A percentile compares a stretch with the other conserved stretches of the same genome.
Conservation (phyloP, 2,329 filamentous ascomycete species). For the Apiospora kogelbergensis region DNA sequence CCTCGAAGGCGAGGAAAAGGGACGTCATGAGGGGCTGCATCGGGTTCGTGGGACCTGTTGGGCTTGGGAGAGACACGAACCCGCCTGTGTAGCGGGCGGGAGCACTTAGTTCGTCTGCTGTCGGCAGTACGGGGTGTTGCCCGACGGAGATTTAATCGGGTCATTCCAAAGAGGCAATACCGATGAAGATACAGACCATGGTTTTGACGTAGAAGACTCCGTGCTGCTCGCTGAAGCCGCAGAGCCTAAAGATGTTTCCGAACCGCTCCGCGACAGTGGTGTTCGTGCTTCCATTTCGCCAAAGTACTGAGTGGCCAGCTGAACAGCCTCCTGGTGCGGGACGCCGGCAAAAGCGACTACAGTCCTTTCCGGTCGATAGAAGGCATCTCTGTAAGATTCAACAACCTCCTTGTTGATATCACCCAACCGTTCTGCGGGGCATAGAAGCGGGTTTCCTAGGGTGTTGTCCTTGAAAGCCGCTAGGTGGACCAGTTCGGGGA, state of each 20-base stretch:
- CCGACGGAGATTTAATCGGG: constrained; percentile 68
- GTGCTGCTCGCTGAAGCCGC: constrained; percentile 16
- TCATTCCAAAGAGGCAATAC: constrained; percentile 40
- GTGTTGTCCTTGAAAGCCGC: constrained; percentile 96
- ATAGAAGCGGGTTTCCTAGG: constrained; percentile 87
- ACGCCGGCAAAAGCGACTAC: constrained; percentile 96
- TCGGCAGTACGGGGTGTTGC: constrained; percentile 43
- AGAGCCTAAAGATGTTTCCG: constrained; percentile 53
- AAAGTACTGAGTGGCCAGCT: constrained; percentile 80
- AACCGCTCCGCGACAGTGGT: constrained; percentile 54
- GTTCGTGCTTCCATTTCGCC: constrained; percentile 75
- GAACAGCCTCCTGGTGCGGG: constrained; percentile 76
- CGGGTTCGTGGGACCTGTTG: constrained; percentile 76
- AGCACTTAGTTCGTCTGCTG: constrained; percentile 54
- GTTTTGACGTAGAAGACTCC: constrained; percentile 31
- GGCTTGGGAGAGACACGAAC: constrained; percentile 80
- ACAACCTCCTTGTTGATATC: constrained; percentile 75
- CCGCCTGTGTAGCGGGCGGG: constrained; percentile 90
- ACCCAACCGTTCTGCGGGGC: constrained; percentile 77
- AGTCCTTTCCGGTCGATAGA: constrained; percentile 87
- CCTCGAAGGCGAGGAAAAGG: constrained; percentile 95
- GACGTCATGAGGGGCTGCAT: constrained; percentile 81
- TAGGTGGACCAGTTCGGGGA: constrained; percentile 93
- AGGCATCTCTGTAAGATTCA: constrained; percentile 74
- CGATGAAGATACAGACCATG: constrained; percentile 31